Evolutionary conservation across 805 yeast species (phyloP).

Genomic region (Candida tallmaniae): DNA sequence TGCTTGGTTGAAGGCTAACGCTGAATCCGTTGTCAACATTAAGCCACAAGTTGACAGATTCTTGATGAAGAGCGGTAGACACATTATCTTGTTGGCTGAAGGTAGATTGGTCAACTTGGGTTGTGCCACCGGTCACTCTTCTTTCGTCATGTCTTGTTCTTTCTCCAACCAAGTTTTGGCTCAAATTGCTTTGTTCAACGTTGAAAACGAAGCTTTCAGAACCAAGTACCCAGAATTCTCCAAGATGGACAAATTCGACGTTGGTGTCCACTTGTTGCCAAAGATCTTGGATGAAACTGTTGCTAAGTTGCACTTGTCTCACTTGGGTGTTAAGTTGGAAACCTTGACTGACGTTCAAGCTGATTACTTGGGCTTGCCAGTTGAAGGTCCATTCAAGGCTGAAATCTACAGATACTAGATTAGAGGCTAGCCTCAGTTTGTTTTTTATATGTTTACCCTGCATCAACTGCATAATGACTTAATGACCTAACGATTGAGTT

Average conservation of each 20-base stretch:
- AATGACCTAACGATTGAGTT: slow-evolving; percentile 17
- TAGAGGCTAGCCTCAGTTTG: slow-evolving; percentile 15
- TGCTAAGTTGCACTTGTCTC: slow-evolving; percentile 93
- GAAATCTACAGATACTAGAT: slow-evolving; percentile 93
- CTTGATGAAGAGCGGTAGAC: slow-evolving; percentile 84
- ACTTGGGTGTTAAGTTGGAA: slow-evolving; percentile 87
- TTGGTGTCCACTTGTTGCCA: slow-evolving; percentile 95
- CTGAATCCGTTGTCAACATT: slow-evolving; percentile 90
- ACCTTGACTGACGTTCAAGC: slow-evolving; percentile 75
- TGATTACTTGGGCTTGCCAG: slow-evolving; percentile 89
- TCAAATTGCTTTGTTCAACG: slow-evolving; percentile 95
- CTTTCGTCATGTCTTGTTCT: slow-evolving; percentile 98
- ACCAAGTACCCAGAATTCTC: slow-evolving; percentile 80
- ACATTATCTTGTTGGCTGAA: slow-evolving; percentile 93
- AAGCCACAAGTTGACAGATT: slow-evolving; percentile 99
- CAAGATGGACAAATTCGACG: slow-evolving; percentile 83
- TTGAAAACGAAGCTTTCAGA: slow-evolving; percentile 77
- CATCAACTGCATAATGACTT: slow-evolving; percentile 43
- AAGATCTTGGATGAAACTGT: slow-evolving; percentile 98
- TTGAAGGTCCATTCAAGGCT: slow-evolving; percentile 96
- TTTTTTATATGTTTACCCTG: slow-evolving; percentile 24
- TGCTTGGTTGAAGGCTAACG: slow-evolving; percentile 96
- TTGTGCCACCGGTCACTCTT: slow-evolving; percentile 99
- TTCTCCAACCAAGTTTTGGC: slow-evolving; percentile 99
- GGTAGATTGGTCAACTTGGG: slow-evolving; percentile 99